A percentile compares a stretch with the other conserved stretches of the same genome.
phyloP scores from a whole-genome alignment of 768 basidiomycete species.

The Amanita molliuscula region DNA sequence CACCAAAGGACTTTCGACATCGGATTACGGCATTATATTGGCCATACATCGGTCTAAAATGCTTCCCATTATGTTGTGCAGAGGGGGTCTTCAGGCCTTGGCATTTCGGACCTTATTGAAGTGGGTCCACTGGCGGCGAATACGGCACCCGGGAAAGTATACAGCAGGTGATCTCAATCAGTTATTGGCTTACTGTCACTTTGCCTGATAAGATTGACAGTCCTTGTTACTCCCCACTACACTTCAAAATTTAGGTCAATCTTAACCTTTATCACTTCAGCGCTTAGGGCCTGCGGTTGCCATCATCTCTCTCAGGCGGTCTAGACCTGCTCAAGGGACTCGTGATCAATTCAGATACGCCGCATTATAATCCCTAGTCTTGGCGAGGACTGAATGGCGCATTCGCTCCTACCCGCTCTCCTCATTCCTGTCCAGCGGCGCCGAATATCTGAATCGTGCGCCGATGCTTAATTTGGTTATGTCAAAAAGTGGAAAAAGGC shows the following conservation, averaged over 20 bases:
- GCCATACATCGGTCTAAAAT: no score
- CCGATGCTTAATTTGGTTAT: slow-evolving; percentile 2
- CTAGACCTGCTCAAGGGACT: not conserved
- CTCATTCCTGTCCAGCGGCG: not conserved
- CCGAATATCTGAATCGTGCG: not conserved
- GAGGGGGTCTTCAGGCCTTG: not conserved
- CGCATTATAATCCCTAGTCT: slow-evolving; percentile 1
- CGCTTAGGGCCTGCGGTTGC: not conserved
- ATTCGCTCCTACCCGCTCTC: not conserved
- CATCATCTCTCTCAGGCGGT: not conserved
- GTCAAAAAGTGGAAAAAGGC: not conserved
- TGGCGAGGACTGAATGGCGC: not conserved
- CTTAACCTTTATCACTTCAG: slow-evolving; percentile 1
- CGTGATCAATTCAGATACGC: not conserved
- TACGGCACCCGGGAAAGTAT: not conserved
- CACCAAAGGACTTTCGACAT: no score
- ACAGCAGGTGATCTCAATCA: not conserved
- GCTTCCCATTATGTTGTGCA: not conserved
- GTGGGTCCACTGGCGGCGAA: not conserved
- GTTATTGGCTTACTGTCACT: slow-evolving; percentile 1
- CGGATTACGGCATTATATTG: no score
- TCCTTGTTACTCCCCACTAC: not conserved
- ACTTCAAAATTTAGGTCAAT: slow-evolving; percentile 5
- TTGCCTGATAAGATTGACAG: slow-evolving; percentile 3
- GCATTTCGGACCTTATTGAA: not conserved